Evolutionary conservation across 805 yeast genomes (phyloP), one percentile per base, ranked within the genome.

Genomic region (Starmerella tilneyi): DNA sequence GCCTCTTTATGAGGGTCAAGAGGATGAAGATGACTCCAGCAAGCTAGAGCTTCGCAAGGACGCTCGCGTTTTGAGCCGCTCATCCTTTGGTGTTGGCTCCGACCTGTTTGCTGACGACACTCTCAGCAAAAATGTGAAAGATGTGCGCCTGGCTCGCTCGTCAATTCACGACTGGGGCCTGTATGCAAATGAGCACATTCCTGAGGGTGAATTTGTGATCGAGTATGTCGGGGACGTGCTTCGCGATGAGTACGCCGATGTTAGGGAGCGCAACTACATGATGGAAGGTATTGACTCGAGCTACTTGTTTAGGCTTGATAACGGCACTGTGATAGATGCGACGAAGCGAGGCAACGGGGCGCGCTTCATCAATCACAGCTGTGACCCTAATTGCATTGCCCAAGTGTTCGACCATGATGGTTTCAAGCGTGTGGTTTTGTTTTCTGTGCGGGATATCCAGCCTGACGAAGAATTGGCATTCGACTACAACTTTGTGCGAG

Each of bases 81-180:
- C 49, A 19, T 34, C 44, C 9, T 35, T 40, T 17, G 92, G 48
- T 17, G 19, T 27, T 11, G 38, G 92, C 33, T 71, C 84, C 1
- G 96, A 85, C 56, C 73, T 84, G 5, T 66, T 88, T 54, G 80
- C 84, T 35, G 72, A 85, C 64, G 89, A 88, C 60, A 94, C 89
- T 51, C 72, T 89, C 55, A 83, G 84, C 53, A 86, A 84, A 59
- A 74, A 96, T 51, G 84, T 81, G 62, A 89, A 89, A 58, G 94
- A 95, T 0, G 96, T 89, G 8, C 81, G 92, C n/a, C 88, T 88
- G 69, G 96, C 96, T 0, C 71, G 97, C 44, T 86, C 96, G 2
- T 94, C 96, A 0, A 92, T 92, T 58, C 98, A 92, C 62, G 85
- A 89, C 59, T 92, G 98, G 98, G 99, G 99, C 0, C 66, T 92